Base-by-base conservation (phyloP, 257 asterid genomes). In the Solanum gandarillasii region DNA sequence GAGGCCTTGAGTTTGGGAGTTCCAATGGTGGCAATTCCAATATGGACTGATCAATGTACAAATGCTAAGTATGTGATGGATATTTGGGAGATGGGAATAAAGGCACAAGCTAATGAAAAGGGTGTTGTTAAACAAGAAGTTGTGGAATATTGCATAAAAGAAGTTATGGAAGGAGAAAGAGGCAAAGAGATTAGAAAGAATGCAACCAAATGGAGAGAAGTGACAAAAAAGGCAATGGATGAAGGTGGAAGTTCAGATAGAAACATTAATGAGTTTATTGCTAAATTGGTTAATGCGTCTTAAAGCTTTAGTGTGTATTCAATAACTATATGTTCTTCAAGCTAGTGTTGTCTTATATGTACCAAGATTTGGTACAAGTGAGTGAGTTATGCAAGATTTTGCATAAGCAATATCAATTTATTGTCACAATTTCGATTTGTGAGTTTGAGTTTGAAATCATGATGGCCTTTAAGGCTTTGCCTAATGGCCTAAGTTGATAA, bases 31-130 rank as follows among this genome's bases (percentile, higher is more conserved):
- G 79, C 79, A 71, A 71, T 71, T 32, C 79, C 79, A 71, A 71
- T 71, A 71, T 71, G 79, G 79, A 71, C 39, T 31, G 78, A 71
- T 71, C 78, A 71, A 31, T 71, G 78, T 7, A 71, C 86, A 60
- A 87, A 87, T 21, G 89, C 89, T 7, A 87, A 87, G 78, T 65
- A 79, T 18, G 70, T 82, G 67, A 83, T 79, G 67, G 89, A 87
- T 82, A 21, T 82, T 62, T 82, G 89, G 89, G 72, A 18, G 41
- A 72, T 65, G 3, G 89, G 87, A 41, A 74, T 87, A 12, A 82
- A 78, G 29, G 89, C 35, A 20, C 48, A 81, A 58, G 34, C 46
- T 13, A 76, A 68, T 68, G 83, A 87, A 27, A 36, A 43, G 43
- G 83, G 89, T 21, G 71, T 81, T 82, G 83, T 68, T 48, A 4